Evolutionary conservation across 495 filamentous ascomycete species (phyloP).

Genomic region (Talaromyces liani): DNA sequence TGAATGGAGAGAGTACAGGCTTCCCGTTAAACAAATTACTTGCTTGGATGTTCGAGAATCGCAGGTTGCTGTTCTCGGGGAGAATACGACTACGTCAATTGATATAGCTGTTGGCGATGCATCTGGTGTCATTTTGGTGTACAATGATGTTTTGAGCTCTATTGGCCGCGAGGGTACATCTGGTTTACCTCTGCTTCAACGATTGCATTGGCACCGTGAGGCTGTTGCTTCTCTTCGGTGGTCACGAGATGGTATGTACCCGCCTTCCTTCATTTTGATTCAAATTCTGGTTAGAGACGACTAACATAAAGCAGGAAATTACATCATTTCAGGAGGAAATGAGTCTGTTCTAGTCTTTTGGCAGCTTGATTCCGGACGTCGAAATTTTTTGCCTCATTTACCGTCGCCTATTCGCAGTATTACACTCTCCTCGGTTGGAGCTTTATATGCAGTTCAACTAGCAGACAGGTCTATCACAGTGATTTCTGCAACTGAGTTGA

Average conservation of each 20-base stretch:
- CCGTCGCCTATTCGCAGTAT: conserved; percentile 75
- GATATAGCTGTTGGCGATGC: conserved; percentile 71
- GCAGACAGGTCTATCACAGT: conserved; percentile 88
- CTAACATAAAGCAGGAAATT: conserved; percentile 62
- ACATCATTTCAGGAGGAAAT: conserved; percentile 83
- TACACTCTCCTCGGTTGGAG: conserved; percentile 68
- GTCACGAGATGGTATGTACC: conserved; percentile 74
- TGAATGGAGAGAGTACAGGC: conserved; percentile 42
- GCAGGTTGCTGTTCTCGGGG: conserved; percentile 15
- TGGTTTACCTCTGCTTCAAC: conserved; percentile 29
- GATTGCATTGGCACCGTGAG: conserved; percentile 85
- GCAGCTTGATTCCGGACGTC: conserved; percentile 81
- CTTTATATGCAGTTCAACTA: conserved; percentile 73
- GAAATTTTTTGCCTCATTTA: conserved; percentile 80
- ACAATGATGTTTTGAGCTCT: conserved; percentile 60
- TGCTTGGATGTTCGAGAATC: conserved; percentile 26
- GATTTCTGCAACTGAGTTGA: conserved; percentile 79
- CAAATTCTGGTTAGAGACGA: conserved; percentile 6
- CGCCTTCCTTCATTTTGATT: background rate
- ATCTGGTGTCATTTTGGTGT: conserved; percentile 68
- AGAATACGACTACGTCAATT: conserved; percentile 21
- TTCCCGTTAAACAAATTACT: conserved; percentile 23
- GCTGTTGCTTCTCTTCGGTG: conserved; percentile 75
- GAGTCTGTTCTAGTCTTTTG: conserved; percentile 92
- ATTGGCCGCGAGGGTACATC: conserved; percentile 25